Evolutionary conservation across 2,329 filamentous ascomycete genomes (phyloP).

Genomic region (Capronia americana): DNA sequence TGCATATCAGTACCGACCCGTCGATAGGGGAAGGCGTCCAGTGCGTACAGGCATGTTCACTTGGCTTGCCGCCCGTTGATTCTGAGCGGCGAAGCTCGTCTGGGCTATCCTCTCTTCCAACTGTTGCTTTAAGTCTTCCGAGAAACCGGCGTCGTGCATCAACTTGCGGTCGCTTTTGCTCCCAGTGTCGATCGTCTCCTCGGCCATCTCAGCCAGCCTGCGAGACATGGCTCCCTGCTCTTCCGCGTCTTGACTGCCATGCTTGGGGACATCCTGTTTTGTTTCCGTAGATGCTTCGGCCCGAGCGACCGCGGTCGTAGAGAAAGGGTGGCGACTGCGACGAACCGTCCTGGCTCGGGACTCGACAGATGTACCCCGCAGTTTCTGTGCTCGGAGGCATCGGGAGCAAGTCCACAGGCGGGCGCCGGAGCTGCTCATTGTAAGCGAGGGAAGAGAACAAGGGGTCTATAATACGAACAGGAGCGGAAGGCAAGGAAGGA

Average conservation of each 20-base stretch:
- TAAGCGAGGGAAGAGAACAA: slow-evolving; percentile 9
- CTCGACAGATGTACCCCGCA: slow-evolving; percentile 22
- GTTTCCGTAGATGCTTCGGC: slow-evolving; percentile 18
- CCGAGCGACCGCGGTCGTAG: slow-evolving; percentile 9
- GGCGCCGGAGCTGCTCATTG: slow-evolving; percentile 33
- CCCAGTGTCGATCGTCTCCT: slow-evolving; percentile 62
- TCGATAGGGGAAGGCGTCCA: background rate
- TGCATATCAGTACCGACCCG: slow-evolving; percentile 8
- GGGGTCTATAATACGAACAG: slow-evolving; percentile 7
- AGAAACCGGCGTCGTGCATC: slow-evolving; percentile 68
- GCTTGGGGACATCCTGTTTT: background rate
- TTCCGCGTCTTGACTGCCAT: slow-evolving; percentile 32
- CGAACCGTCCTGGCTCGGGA: background rate
- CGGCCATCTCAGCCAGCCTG: slow-evolving; percentile 65
- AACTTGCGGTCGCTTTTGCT: slow-evolving; percentile 62
- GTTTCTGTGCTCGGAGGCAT: slow-evolving; percentile 35
- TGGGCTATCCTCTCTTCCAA: slow-evolving; percentile 65
- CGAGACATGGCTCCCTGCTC: slow-evolving; percentile 64
- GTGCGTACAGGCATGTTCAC: slow-evolving; percentile 57
- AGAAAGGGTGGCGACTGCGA: slow-evolving; percentile 22
- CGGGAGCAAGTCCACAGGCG: slow-evolving; percentile 36
- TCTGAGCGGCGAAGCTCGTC: slow-evolving; percentile 60
- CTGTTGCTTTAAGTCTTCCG: slow-evolving; percentile 63
- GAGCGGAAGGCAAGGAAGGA: background rate
- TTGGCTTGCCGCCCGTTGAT: slow-evolving; percentile 61